Evolutionary conservation across 2,329 filamentous ascomycete genomes (phyloP), one percentile per base, ranked within the genome.

Genomic region (Aspergillus fischeri): DNA sequence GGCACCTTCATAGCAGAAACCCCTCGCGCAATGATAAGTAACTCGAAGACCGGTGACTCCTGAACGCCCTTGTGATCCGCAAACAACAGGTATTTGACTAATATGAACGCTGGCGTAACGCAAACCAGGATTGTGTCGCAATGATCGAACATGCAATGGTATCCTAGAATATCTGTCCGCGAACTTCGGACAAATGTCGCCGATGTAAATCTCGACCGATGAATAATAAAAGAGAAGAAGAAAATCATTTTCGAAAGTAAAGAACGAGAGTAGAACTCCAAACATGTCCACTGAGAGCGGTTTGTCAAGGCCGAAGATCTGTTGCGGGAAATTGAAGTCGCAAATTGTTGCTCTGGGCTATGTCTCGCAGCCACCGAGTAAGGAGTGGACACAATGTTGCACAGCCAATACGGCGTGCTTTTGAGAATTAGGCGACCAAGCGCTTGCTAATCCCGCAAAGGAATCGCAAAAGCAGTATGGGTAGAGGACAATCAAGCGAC

Each of bases 1-100:
- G 35, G 50, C 52, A 41, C 41, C 47, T 28, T 28, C 24, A 51
- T 28, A 24, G 35, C n/a, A 21, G 27, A 44, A 45, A 48, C 45
- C 50, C 24, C 24, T 14, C 10, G 21, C 24, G 51, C 28, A 52
- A 25, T 35, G 38, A 51, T 38, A 38, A 38, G 32, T 17, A 38
- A 38, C 14, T 38, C 6, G 14, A 49, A 41, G 17, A 42, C 14
- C 57, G 47, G 28, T 21, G 57, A 55, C 54, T 32, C 58, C 58
- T 48, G 51, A 54, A 55, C 56, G 57, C 60, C 54, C 44, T 52
- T 56, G 49, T 51, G 42, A 51, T 54, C 44, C 42, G 56, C 41
- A 44, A 14, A 32, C 32, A 44, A n/a, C 24, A 28, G 20, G 45
- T 47, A 25, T 25, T 38, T 32, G 35, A 55, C 52, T 45, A 55